These are phyloP conservation scores for Ocimum tenuiflorum DNA, from an alignment of 257 asterid genomes.

Conservation along the genomic window DNA sequence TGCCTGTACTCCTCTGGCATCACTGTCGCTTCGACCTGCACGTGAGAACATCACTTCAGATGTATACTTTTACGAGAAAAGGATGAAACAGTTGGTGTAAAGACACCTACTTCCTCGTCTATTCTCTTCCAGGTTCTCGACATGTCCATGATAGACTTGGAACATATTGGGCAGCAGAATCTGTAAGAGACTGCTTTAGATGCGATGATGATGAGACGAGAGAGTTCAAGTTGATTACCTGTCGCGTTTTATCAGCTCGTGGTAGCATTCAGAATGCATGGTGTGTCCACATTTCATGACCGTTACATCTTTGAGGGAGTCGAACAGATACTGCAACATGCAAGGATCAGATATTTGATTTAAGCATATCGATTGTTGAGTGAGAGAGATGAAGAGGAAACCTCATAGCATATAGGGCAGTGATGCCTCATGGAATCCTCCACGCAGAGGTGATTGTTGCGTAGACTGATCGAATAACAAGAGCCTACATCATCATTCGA, in stretches of 20 bases:
- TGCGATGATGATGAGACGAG: neutral
- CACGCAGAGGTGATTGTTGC: constrained; percentile 64
- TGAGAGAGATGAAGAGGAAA: constrained; percentile 13
- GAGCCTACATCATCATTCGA: too few species aligned
- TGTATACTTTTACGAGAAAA: neutral
- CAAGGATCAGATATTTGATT: constrained; percentile 7
- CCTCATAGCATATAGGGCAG: constrained; percentile 97
- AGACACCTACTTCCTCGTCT: constrained; percentile 66
- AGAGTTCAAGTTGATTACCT: constrained; percentile 62
- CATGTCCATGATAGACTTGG: constrained; percentile 78
- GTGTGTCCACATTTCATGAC: constrained; percentile 99
- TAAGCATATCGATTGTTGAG: too few species aligned
- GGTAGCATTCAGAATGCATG: constrained; percentile 80
- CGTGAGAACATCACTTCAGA: neutral
- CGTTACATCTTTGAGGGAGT: constrained; percentile 75
- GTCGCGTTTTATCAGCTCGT: constrained; percentile 81
- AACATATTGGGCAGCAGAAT: constrained; percentile 92
- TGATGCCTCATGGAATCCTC: constrained; percentile 97
- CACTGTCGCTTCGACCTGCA: constrained; percentile 70
- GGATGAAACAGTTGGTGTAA: too few species aligned
- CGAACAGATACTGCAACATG: constrained; percentile 65
- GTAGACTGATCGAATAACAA: constrained; percentile 67
- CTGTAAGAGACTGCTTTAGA: constrained; percentile 21
- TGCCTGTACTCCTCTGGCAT: constrained; percentile 83
- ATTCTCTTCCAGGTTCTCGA: constrained; percentile 62